Evolutionary conservation across 805 yeast genomes (phyloP).

Genomic region (Lipomyces lipofer): DNA sequence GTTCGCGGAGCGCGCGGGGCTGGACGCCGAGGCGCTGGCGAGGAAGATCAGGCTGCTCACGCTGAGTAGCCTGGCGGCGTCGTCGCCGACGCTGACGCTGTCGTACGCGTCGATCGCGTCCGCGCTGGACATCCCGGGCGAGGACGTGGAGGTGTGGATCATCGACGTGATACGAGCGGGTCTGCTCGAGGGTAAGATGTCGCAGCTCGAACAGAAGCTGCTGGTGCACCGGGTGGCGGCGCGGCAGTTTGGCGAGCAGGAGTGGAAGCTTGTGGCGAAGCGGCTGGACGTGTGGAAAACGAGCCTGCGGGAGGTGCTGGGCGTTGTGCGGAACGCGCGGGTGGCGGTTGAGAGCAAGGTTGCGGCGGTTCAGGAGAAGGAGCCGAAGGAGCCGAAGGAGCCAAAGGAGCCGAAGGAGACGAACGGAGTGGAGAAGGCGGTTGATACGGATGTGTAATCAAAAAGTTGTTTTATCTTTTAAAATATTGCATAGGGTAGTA

Average conservation of each 20-base stretch:
- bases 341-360: slow-evolving; percentile 20
- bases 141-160: slow-evolving; percentile 44
- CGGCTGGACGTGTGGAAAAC: slow-evolving; percentile 42
- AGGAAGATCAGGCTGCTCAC: slow-evolving; percentile 31
- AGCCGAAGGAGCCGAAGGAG: too few relatives aligned
- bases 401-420: background rate
- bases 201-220: slow-evolving; percentile 43
- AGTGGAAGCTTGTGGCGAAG: slow-evolving; percentile 42
- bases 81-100: slow-evolving; percentile 29
- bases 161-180: slow-evolving; percentile 47
- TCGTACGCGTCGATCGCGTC: slow-evolving; percentile 40
- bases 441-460: slow-evolving; percentile 1
- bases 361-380: background rate
- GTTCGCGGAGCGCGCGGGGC: slow-evolving; percentile 9
- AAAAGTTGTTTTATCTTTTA: background rate
- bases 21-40: slow-evolving; percentile 24
- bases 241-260: slow-evolving; percentile 41
- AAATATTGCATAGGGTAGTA: background rate
- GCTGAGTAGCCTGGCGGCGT: slow-evolving; percentile 30
- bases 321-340: slow-evolving; percentile 35
- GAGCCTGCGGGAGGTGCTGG: slow-evolving; percentile 37
- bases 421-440: background rate
- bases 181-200: slow-evolving; percentile 46
- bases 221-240: slow-evolving; percentile 42
- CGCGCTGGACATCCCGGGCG: slow-evolving; percentile 37